These are phyloP conservation scores for Trametes versicolor DNA, from an alignment of 1,284 basidiomycete genomes.

Conservation along the genomic window DNA sequence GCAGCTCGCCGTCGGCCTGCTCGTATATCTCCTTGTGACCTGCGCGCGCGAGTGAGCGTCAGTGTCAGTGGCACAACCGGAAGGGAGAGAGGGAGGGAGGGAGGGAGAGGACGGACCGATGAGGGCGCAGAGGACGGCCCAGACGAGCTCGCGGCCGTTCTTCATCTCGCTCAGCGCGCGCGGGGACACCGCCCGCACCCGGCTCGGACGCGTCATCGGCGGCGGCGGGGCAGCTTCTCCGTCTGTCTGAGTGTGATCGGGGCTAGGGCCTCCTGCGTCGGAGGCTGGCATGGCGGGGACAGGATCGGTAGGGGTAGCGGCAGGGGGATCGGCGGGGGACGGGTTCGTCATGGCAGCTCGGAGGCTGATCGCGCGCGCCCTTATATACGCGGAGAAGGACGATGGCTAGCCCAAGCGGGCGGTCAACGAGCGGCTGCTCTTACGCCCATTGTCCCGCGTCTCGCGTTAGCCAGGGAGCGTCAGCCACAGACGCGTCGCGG, in stretches of 20 bases:
- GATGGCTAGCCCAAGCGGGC: slow-evolving; percentile 1
- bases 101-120: not conserved
- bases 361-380: not conserved
- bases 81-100: no score
- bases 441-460: not conserved
- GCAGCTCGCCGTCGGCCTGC: slow-evolving; percentile 3
- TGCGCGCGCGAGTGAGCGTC: not conserved
- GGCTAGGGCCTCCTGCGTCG: not conserved
- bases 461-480: not conserved
- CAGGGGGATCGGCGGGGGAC: no score
- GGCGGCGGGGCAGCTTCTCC: no score
- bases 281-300: not conserved
- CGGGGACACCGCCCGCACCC: not conserved
- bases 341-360: not conserved
- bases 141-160: not conserved
- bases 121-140: not conserved
- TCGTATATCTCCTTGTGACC: slow-evolving; percentile 12
- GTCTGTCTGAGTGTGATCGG: not conserved
- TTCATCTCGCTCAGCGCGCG: not conserved
- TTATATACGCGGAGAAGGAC: not conserved
- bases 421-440: not conserved
- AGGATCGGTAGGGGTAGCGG: not conserved
- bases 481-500: not conserved
- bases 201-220: slow-evolving; percentile 2
- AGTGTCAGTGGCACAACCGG: not conserved